phyloP scores from a whole-genome alignment of 306 rosid species.

The Rubus idaeus region DNA sequence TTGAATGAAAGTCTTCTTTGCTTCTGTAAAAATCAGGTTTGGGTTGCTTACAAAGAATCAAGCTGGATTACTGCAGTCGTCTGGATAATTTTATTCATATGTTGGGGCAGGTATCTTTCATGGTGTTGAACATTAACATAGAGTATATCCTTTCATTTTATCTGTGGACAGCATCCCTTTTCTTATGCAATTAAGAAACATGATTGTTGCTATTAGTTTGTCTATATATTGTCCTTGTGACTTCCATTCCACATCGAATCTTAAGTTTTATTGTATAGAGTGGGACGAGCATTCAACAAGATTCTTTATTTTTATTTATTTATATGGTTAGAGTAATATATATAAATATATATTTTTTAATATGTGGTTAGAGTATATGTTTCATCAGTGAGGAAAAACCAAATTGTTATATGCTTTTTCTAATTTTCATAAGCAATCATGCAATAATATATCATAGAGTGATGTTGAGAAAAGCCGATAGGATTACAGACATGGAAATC shows the following conservation, averaged over 20 bases:
- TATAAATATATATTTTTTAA: no score
- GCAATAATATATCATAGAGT: neutral
- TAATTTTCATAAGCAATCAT: no score
- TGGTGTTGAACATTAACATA: neutral
- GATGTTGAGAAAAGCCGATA: neutral
- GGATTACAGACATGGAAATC: neutral
- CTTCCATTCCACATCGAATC: neutral
- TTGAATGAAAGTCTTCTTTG: conserved; percentile 14
- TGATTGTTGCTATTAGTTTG: neutral
- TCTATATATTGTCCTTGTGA: neutral
- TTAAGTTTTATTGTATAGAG: neutral
- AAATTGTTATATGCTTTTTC: neutral
- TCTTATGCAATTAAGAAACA: neutral
- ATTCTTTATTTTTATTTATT: neutral
- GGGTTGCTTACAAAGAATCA: conserved; percentile 82
- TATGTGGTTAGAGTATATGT: neutral
- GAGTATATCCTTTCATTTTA: neutral
- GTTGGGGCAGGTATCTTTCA: conserved; percentile 74
- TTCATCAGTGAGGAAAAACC: neutral
- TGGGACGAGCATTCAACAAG: neutral
- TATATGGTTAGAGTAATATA: no score
- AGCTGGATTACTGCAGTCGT: conserved; percentile 52
- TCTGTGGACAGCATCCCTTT: neutral
- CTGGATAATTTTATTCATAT: conserved; percentile 68
- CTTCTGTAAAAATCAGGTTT: conserved; percentile 52